Base-by-base conservation (phyloP, 2,329 filamentous ascomycete genomes). In the Aspergillus awamori region DNA sequence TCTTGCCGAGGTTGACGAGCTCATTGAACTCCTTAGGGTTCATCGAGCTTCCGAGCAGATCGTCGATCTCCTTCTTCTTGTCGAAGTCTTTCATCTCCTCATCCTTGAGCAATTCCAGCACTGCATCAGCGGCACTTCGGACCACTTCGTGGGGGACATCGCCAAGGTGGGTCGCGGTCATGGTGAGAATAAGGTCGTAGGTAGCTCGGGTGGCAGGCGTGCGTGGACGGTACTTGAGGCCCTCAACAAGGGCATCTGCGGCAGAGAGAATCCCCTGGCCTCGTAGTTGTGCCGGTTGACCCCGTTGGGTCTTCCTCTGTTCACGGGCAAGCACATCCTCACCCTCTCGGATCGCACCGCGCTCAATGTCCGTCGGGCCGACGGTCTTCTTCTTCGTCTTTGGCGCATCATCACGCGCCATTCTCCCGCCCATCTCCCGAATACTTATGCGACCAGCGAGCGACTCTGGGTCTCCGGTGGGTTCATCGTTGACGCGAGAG, bases 31-130 rank as follows among this genome's bases (percentile, higher is more conserved):
- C 89, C 74, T 97, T 96, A 1, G 92, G 86, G 53, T 84, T 89
- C 81, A 97, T 86, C 0, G 88, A 87, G 38, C 85, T 85, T n/a
- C 94, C 95, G 45, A 99, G 78, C 62, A 98, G 87, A 66, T 98
- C 95, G 70, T 99, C 95, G 47, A 98, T 87, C 75, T 97, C 93
- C 79, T 93, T 97, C 82, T 99, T 99, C 83, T 96, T 97, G 76
- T 99, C 95, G 62, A 96, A 91, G 74, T 99, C 95, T 77, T 98
- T 98, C 81, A 97, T 82, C 65, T 93, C 90, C 65, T 97, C 93
- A 69, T 98, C 93, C 77, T 99, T 99, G 48, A 99, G 82, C 65
- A 90, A 92, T 74, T 99, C 95, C 57, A 99, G 77, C 2, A 93
- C 88, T 3, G 91, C 93, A 75, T 99, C 95, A 13, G 95, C 94